Conservation (phyloP, 148 eudicot species). For the Camellia granthamiana region DNA sequence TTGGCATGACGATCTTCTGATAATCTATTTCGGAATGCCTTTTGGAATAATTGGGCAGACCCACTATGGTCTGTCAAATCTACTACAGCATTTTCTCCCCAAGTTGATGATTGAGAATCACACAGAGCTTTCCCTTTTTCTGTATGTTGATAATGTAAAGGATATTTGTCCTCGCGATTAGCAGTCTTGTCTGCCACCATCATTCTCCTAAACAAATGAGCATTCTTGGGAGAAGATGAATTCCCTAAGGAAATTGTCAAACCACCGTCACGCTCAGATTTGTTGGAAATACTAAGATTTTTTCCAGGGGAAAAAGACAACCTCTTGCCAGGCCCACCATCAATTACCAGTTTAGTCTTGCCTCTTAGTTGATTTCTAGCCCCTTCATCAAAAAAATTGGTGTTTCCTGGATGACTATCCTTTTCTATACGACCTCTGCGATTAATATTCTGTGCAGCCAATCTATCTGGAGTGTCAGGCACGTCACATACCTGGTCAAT, state of each 20-base stretch:
- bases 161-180: constrained; percentile 24
- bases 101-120: constrained; percentile 21
- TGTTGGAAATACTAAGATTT: constrained; percentile 22
- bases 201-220: constrained; percentile 27
- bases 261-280: constrained; percentile 12
- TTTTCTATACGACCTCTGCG: constrained; percentile 11
- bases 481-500: constrained; percentile 44
- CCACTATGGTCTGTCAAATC: constrained; percentile 25
- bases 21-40: constrained; percentile 17
- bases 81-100: constrained; percentile 18
- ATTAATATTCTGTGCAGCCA: constrained; percentile 17
- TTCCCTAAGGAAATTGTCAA: constrained; percentile 13
- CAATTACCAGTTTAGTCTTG: constrained; percentile 24
- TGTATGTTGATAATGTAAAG: constrained; percentile 18
- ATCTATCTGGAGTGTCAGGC: constrained; percentile 80
- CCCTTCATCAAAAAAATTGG: constrained; percentile 19
- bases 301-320: constrained; percentile 18
- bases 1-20: constrained; percentile 18
- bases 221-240: constrained; percentile 30
- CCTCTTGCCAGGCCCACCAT: constrained; percentile 21
- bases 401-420: constrained; percentile 24
- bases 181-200: constrained; percentile 17
- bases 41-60: constrained; percentile 11
- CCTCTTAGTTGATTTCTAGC: constrained; percentile 21
- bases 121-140: constrained; percentile 29